These are phyloP conservation scores for Chondrus crispus DNA, from an alignment of 23 red algal species.

Conservation along the genomic window DNA sequence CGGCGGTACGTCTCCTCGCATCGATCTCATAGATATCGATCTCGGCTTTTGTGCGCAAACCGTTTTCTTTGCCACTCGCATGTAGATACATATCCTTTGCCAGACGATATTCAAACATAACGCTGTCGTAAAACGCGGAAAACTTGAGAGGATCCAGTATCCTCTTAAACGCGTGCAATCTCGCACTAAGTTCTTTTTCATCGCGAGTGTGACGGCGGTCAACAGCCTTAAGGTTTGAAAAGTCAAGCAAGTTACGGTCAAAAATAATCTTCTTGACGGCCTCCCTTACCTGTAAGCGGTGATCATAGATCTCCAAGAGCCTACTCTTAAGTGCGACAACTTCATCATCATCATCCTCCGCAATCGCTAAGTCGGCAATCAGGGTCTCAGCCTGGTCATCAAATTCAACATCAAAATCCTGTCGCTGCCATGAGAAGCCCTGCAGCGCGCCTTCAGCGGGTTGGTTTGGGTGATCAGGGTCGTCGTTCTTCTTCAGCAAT, in stretches of 20 bases:
- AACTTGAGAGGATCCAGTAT: neutral
- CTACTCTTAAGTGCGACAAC: constrained; percentile 47
- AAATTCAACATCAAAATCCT: constrained; percentile 93
- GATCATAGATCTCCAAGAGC: constrained; percentile 78
- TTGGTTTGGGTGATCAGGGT: no score
- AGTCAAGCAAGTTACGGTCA: constrained; percentile 56
- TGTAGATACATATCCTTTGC: neutral
- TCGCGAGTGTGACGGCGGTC: neutral
- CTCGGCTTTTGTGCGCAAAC: neutral
- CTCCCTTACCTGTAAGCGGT: constrained; percentile 63
- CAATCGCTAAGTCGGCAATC: constrained; percentile 71
- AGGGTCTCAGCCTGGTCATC: constrained; percentile 85
- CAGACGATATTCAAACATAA: constrained; percentile 29
- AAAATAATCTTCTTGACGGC: constrained; percentile 70
- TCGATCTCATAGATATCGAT: constrained; percentile 13
- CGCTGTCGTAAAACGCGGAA: neutral
- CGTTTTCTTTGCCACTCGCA: neutral
- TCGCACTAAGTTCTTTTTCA: constrained; percentile 37
- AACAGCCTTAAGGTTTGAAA: constrained; percentile 11
- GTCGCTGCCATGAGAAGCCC: constrained; percentile 69
- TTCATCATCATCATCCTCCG: constrained; percentile 17
- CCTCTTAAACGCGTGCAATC: constrained; percentile 36
- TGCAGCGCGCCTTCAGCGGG: constrained; percentile 11
- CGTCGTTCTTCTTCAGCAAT: no score
- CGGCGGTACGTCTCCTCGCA: neutral